Base-by-base conservation (phyloP, 345 rosid species). In the Corchorus olitorius region DNA sequence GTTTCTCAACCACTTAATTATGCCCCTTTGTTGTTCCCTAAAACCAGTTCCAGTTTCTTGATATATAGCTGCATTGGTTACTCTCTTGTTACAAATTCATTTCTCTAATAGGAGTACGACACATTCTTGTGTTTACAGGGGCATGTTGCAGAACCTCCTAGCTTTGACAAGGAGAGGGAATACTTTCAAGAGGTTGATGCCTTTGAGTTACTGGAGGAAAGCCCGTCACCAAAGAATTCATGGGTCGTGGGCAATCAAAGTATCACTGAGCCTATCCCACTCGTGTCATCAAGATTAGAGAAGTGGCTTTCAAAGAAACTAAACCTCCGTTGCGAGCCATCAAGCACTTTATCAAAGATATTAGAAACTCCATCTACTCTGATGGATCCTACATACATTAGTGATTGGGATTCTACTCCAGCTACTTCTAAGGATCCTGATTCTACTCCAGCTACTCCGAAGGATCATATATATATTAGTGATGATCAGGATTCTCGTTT, bases 131-230 rank as follows among this genome's bases (percentile, higher is more conserved):
- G 65, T 67, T 79, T 53, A 79, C 79, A 90, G 97, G 90, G 83
- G n/a, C 89, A 88, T 81, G 83, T 63, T 70, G 85, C 60, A 59
- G 84, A 81, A 46, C 88, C 83, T 81, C 84, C 82, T 74, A 88
- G 80, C 82, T 85, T 93, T 4, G 88, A 87, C 84, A 92, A 83
- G 87, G 98, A 93, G 83, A 81, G 82, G 52, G 81, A 87, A 70
- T 96, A 96, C 74, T 96, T 93, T 84, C 65, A 86, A 63, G 95
- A 93, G 80, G 92, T 96, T 75, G 99, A 93, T 89, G 98, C 92
- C 49, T 93, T 93, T 66, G 95, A 93, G 83, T 85, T 96, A 85
- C 72, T 88, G 52, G 99, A 96, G 82, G 99, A 96, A 89, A 96
- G 99, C 82, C 98, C 99, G 19, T 96, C 99, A n/a, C 99, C 99